phyloP scores from a whole-genome alignment of 208 protist genomes.

The Leishmania major region DNA sequence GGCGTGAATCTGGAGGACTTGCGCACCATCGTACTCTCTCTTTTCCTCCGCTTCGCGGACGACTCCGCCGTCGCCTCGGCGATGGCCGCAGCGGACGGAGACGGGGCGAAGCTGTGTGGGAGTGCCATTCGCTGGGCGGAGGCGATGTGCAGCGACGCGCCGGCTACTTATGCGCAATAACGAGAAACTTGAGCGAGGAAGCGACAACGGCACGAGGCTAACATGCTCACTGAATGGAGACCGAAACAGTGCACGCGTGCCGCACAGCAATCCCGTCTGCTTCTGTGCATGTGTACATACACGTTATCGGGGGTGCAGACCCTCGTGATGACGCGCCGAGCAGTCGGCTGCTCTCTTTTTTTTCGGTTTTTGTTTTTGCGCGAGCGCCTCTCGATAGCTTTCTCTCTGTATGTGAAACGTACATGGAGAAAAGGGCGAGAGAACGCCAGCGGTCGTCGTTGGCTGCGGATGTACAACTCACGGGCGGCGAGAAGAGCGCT shows the following conservation, averaged over 20 bases:
- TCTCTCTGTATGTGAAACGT: not conserved
- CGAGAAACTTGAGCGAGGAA: no score
- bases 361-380: not conserved
- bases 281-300: not conserved
- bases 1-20: constrained; percentile 11
- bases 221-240: not conserved
- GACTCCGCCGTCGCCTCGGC: constrained; percentile 9
- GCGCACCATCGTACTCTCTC: constrained; percentile 11
- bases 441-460: not conserved
- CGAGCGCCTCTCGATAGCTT: not conserved
- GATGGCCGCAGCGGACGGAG: constrained; percentile 7
- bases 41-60: constrained; percentile 28
- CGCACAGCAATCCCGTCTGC: not conserved
- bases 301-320: not conserved
- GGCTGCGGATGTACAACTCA: not conserved
- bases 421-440: not conserved
- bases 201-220: not conserved
- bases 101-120: constrained; percentile 11
- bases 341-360: not conserved
- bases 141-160: not conserved
- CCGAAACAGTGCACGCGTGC: not conserved
- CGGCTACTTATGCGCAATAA: not conserved
- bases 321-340: not conserved
- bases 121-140: constrained; percentile 17
- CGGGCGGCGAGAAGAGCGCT: not conserved